Evolutionary conservation across 1,284 basidiomycete genomes (phyloP).

Genomic region (Rhodofomes roseus): DNA sequence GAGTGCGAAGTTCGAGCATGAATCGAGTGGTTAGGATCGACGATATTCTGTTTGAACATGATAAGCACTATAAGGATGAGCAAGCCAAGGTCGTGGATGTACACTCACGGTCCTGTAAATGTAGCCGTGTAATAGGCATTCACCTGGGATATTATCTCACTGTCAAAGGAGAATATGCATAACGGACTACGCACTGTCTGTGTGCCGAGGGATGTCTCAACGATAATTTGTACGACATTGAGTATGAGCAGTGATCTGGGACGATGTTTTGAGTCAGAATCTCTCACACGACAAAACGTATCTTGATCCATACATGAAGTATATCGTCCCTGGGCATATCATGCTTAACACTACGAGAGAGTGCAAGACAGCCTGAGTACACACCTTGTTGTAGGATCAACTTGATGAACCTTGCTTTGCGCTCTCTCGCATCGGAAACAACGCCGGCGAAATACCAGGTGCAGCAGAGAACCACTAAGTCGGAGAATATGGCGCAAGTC

Average conservation of each 20-base stretch:
- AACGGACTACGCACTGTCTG: not conserved
- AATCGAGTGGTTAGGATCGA: not conserved
- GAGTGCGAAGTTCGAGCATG: not conserved
- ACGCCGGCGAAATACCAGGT: not conserved
- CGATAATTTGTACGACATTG: not conserved
- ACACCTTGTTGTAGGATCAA: not conserved
- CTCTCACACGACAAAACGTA: no score
- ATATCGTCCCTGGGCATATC: not conserved
- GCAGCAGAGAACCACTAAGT: not conserved
- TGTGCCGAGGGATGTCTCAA: not conserved
- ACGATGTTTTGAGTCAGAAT: not conserved
- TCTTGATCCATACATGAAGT: not conserved
- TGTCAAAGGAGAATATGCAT: not conserved
- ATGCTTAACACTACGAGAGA: no score
- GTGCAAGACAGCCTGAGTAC: not conserved
- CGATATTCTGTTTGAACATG: not conserved
- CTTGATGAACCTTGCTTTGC: not conserved
- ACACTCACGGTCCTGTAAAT: not conserved
- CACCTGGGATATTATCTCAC: not conserved
- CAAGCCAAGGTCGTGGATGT: not conserved
- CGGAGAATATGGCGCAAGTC: not conserved
- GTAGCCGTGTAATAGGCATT: not conserved
- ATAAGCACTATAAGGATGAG: no score
- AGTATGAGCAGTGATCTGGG: not conserved
- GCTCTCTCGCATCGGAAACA: not conserved